These are phyloP conservation scores for Phoma sp. DNA, from an alignment of 2,329 filamentous ascomycete species.

Conservation along the genomic window DNA sequence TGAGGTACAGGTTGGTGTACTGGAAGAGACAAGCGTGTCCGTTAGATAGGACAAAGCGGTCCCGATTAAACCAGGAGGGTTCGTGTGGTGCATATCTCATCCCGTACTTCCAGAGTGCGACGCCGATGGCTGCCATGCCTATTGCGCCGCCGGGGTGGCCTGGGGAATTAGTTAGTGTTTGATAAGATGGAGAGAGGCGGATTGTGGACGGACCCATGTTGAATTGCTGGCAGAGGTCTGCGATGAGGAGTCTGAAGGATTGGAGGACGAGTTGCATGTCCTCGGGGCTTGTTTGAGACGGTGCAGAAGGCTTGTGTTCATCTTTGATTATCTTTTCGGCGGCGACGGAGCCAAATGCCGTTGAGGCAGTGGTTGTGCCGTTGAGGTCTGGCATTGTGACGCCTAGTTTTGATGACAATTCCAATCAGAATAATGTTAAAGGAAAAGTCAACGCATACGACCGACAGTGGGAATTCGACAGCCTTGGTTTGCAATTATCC, in stretches of 20 bases:
- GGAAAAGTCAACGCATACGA: too few relatives aligned
- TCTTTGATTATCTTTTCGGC: constrained; percentile 22
- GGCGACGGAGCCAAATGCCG: constrained; percentile 26
- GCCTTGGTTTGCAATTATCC: too few relatives aligned
- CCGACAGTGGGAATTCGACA: too few relatives aligned
- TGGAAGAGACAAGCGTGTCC: constrained; percentile 65
- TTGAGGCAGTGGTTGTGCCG: constrained; percentile 11
- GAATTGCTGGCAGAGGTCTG: constrained; percentile 73
- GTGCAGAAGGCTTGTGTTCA: constrained; percentile 23
- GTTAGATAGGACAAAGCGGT: constrained; percentile 69
- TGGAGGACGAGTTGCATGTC: constrained; percentile 57
- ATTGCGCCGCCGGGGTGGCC: constrained; percentile 57
- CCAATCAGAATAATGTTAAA: too few relatives aligned
- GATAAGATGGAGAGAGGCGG: too few relatives aligned
- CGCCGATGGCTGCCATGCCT: constrained; percentile 67
- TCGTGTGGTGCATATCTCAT: constrained; percentile 67
- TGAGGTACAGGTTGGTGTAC: constrained; percentile 62
- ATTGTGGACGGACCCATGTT: too few relatives aligned
- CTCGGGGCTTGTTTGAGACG: constrained; percentile 22
- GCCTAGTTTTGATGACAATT: too few relatives aligned
- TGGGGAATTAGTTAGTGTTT: too few relatives aligned
- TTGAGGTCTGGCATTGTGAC: constrained; percentile 4
- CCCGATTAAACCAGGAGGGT: constrained; percentile 66
- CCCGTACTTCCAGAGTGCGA: constrained; percentile 67
- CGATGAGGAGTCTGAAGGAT: constrained; percentile 69